phyloP scores from a whole-genome alignment of 2,329 filamentous ascomycete genomes.

The Colletotrichum sp. region DNA sequence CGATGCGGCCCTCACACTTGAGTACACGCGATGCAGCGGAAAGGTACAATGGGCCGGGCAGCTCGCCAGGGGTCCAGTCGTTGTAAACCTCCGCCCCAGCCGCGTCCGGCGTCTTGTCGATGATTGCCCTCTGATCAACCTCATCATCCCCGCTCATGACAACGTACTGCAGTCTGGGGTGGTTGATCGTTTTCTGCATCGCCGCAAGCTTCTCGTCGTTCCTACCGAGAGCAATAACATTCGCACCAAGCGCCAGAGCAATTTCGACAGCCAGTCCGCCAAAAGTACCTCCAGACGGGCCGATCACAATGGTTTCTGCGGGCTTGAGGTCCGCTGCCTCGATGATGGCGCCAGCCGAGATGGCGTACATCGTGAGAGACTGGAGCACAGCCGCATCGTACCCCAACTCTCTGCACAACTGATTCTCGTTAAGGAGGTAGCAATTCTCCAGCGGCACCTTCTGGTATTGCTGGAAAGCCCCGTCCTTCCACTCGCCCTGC shows the following conservation, averaged over 20 bases:
- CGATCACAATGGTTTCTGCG: slow-evolving; percentile 54
- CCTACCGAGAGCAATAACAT: slow-evolving; percentile 56
- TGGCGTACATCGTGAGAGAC: slow-evolving; percentile 38
- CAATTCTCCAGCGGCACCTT: slow-evolving; percentile 38
- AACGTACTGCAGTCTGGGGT: background rate
- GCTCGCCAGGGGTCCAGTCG: background rate
- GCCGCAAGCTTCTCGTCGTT: slow-evolving; percentile 30
- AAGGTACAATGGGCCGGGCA: background rate
- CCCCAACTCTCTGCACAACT: slow-evolving; percentile 30
- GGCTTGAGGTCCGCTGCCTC: slow-evolving; percentile 42
- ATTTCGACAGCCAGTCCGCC: slow-evolving; percentile 52
- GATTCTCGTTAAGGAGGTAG: slow-evolving; percentile 33
- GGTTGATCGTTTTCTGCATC: background rate
- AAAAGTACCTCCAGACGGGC: slow-evolving; percentile 55
- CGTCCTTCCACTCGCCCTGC: slow-evolving; percentile 34
- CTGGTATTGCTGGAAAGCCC: slow-evolving; percentile 32
- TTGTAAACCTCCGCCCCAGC: background rate
- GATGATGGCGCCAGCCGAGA: slow-evolving; percentile 50
- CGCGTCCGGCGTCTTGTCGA: background rate
- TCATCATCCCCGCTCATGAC: background rate
- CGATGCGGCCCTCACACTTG: background rate
- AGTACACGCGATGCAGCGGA: background rate
- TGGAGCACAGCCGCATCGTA: slow-evolving; percentile 46
- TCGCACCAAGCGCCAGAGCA: slow-evolving; percentile 55
- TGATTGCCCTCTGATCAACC: background rate